A percentile compares a stretch with the other conserved stretches of the same genome.
phyloP scores from a whole-genome alignment of 2,329 filamentous ascomycete species.

The Diaporthe citri region DNA sequence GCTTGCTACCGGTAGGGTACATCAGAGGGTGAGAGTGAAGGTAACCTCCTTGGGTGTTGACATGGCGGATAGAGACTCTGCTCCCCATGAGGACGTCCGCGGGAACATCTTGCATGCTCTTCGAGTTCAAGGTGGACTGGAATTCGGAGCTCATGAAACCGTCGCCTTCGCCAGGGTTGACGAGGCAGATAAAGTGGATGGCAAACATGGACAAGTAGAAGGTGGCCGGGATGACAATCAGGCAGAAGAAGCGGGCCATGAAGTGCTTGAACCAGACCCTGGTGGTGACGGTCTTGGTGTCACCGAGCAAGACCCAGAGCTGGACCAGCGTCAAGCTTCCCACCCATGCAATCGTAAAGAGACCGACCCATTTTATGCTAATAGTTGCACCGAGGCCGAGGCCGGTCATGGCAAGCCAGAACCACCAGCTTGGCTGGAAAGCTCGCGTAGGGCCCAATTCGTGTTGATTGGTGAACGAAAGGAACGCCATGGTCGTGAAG shows the following conservation, averaged over 20 bases:
- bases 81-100: constrained; percentile 93
- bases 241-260: constrained; percentile 88
- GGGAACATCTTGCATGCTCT: constrained; percentile 94
- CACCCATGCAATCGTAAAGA: constrained; percentile 99
- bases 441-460: constrained; percentile 91
- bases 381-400: constrained; percentile 89
- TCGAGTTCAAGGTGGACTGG: constrained; percentile 96
- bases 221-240: constrained; percentile 87
- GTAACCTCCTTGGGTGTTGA: constrained; percentile 98
- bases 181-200: constrained; percentile 93
- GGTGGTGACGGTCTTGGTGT: constrained; percentile 85
- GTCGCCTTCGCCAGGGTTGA: constrained; percentile 96
- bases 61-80: constrained; percentile 86
- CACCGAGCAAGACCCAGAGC: constrained; percentile 94
- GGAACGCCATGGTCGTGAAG: constrained; percentile 90
- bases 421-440: constrained; percentile 95
- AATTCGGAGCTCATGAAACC: constrained; percentile 99
- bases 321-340: constrained; percentile 90
- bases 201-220: constrained; percentile 99
- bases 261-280: constrained; percentile 95
- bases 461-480: constrained; percentile 95
- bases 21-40: constrained; percentile 97
- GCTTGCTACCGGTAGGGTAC: constrained; percentile 97
- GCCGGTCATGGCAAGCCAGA: constrained; percentile 91
- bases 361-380: constrained; percentile 98